Evolutionary conservation across 2,329 filamentous ascomycete species (phyloP).

Genomic region (Colletotrichum spaethianum): DNA sequence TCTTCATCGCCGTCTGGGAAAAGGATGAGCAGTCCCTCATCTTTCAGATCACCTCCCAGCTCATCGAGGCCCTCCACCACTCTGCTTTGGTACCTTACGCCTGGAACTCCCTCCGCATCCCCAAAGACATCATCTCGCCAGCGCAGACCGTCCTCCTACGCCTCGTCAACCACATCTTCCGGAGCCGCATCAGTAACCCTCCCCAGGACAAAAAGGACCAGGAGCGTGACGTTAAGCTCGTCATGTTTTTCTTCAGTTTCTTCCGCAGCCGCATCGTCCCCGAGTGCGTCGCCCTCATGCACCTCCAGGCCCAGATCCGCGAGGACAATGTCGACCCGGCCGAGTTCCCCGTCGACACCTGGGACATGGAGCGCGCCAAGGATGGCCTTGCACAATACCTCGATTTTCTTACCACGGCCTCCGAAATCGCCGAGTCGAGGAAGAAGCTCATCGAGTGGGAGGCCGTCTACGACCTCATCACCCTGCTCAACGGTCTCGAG

Average conservation of each 20-base stretch:
- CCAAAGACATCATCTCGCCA: slow-evolving; percentile 96
- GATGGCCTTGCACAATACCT: slow-evolving; percentile 95
- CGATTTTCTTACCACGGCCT: slow-evolving; percentile 91
- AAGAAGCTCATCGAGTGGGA: slow-evolving; percentile 92
- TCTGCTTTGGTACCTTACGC: slow-evolving; percentile 92
- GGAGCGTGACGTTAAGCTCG: slow-evolving; percentile 71
- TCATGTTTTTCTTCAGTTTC: slow-evolving; percentile 93
- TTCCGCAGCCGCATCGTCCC: slow-evolving; percentile 94
- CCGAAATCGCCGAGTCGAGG: slow-evolving; percentile 87
- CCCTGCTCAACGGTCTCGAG: slow-evolving; percentile 88
- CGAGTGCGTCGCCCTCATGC: slow-evolving; percentile 94
- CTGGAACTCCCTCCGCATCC: slow-evolving; percentile 91
- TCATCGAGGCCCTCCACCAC: slow-evolving; percentile 92
- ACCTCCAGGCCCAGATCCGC: slow-evolving; percentile 91
- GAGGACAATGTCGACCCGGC: slow-evolving; percentile 81
- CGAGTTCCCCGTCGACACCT: slow-evolving; percentile 94
- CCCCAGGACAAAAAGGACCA: slow-evolving; percentile 66
- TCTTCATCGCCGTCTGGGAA: slow-evolving; percentile 98
- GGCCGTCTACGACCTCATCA: slow-evolving; percentile 88
- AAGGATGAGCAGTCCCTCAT: slow-evolving; percentile 93
- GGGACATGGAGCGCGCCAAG: slow-evolving; percentile 98
- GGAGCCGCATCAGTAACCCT: slow-evolving; percentile 62
- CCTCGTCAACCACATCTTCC: slow-evolving; percentile 90
- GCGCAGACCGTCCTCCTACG: slow-evolving; percentile 95
- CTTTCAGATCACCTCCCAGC: slow-evolving; percentile 96